Conservation (phyloP, 495 filamentous ascomycete species). For the Lepidopterella palustris region DNA sequence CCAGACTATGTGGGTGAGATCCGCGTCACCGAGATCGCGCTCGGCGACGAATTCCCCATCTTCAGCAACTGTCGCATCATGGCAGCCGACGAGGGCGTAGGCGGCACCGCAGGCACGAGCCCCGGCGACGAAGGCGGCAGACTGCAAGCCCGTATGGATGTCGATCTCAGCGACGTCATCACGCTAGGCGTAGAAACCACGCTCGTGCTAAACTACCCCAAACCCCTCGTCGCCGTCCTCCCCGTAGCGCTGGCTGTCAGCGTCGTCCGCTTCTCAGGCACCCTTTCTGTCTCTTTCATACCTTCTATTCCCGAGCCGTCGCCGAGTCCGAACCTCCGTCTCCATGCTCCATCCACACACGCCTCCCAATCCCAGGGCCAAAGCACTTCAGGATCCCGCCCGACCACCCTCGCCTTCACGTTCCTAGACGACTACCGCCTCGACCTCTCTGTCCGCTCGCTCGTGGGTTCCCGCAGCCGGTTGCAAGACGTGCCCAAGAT, state of each 20-base stretch:
- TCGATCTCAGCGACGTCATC: slow-evolving; percentile 90
- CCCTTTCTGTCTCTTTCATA: slow-evolving; percentile 84
- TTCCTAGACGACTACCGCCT: slow-evolving; percentile 95
- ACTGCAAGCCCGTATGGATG: slow-evolving; percentile 93
- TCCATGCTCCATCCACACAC: slow-evolving; percentile 16
- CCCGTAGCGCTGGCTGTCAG: slow-evolving; percentile 87
- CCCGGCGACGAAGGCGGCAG: slow-evolving; percentile 53
- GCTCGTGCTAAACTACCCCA: slow-evolving; percentile 87
- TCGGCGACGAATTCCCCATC: slow-evolving; percentile 96
- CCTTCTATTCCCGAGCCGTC: slow-evolving; percentile 45
- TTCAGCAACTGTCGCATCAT: slow-evolving; percentile 97
- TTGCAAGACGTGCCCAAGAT: slow-evolving; percentile 97
- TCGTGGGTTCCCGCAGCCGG: slow-evolving; percentile 83
- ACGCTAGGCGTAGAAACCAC: slow-evolving; percentile 93
- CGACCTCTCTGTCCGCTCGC: slow-evolving; percentile 81
- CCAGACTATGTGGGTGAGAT: slow-evolving; percentile 92
- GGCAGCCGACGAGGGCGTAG: slow-evolving; percentile 60
- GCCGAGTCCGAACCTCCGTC: slow-evolving; percentile 15
- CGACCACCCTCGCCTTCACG: slow-evolving; percentile 85
- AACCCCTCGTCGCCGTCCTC: slow-evolving; percentile 78
- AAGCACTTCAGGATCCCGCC: slow-evolving; percentile 30
- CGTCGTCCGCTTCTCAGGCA: slow-evolving; percentile 90
- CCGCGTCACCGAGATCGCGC: slow-evolving; percentile 80
- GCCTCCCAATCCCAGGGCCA: slow-evolving; percentile 14
- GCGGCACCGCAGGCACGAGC: slow-evolving; percentile 11